phyloP scores from a whole-genome alignment of 768 basidiomycete genomes.

The Myochromella boudieri region DNA sequence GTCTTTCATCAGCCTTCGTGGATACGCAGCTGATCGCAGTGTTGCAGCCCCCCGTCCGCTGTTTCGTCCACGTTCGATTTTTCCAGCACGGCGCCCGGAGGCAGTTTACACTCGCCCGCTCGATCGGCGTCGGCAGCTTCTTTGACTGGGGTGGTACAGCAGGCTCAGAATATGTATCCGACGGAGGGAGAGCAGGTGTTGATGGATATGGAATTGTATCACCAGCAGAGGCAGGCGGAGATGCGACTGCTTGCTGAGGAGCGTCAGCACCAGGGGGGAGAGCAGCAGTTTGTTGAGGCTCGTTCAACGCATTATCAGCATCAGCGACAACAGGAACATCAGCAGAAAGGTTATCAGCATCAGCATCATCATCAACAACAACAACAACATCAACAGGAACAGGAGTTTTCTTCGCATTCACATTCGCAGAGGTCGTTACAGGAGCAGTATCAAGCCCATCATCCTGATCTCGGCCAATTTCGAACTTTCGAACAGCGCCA shows the following conservation, averaged over 20 bases:
- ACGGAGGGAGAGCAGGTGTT: too few relatives aligned
- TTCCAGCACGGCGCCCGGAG: background rate
- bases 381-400: background rate
- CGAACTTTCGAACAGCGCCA: too few relatives aligned
- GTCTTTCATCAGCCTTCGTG: too few relatives aligned
- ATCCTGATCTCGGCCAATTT: too few relatives aligned
- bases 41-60: slow-evolving; percentile 8
- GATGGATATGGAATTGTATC: too few relatives aligned
- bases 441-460: too few relatives aligned
- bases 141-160: too few relatives aligned
- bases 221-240: background rate
- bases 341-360: background rate
- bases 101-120: background rate
- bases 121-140: too few relatives aligned
- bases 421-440: too few relatives aligned
- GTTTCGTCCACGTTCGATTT: slow-evolving; percentile 12
- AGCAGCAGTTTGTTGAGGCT: background rate
- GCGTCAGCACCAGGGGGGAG: background rate
- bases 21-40: too few relatives aligned
- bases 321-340: background rate
- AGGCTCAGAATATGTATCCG: too few relatives aligned
- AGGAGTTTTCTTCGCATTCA: too few relatives aligned
- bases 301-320: background rate
- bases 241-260: background rate
- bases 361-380: background rate